Percentiles rank a stretch among this genome's conserved stretches.
Conservation (phyloP, 805 yeast species). For the Sungouiella thailandica region DNA sequence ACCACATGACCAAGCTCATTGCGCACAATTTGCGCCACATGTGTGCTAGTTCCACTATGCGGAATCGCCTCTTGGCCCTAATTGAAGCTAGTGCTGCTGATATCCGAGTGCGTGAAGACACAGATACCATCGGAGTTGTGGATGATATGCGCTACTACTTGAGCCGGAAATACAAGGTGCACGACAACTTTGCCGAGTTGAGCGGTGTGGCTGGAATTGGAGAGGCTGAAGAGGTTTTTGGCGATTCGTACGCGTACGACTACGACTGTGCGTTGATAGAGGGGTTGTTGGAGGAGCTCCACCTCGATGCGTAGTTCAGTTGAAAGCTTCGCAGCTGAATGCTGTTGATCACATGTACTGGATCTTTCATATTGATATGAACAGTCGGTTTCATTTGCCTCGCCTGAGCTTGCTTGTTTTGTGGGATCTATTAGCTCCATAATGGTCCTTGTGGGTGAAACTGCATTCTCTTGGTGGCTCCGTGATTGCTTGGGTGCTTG, state of each 20-base stretch:
- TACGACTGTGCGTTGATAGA: slow-evolving; percentile 2
- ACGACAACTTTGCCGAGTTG: slow-evolving; percentile 22
- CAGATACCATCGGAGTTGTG: slow-evolving; percentile 73
- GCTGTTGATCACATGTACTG: background rate
- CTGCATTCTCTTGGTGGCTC: too few species aligned
- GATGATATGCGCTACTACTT: slow-evolving; percentile 73
- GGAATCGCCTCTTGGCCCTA: slow-evolving; percentile 14
- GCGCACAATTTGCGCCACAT: slow-evolving; percentile 44
- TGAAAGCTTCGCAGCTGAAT: too few species aligned
- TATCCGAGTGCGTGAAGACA: slow-evolving; percentile 58
- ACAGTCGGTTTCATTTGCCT: background rate
- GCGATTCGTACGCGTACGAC: slow-evolving; percentile 1
- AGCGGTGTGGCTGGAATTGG: slow-evolving; percentile 11
- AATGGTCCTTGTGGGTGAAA: too few species aligned
- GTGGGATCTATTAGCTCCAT: too few species aligned
- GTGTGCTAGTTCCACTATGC: slow-evolving; percentile 27
- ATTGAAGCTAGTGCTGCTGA: slow-evolving; percentile 47
- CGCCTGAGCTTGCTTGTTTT: background rate
- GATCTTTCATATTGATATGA: background rate
- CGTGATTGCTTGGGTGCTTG: too few species aligned
- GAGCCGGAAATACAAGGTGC: slow-evolving; percentile 31
- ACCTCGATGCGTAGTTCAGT: slow-evolving; percentile 3
- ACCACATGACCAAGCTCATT: slow-evolving; percentile 52
- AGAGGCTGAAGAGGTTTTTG: too few species aligned
- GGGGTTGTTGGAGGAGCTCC: slow-evolving; percentile 3